A percentile compares a stretch with the other conserved stretches of the same genome.
Conservation (phyloP, 106 monocot species). For the Dioscorea alata region DNA sequence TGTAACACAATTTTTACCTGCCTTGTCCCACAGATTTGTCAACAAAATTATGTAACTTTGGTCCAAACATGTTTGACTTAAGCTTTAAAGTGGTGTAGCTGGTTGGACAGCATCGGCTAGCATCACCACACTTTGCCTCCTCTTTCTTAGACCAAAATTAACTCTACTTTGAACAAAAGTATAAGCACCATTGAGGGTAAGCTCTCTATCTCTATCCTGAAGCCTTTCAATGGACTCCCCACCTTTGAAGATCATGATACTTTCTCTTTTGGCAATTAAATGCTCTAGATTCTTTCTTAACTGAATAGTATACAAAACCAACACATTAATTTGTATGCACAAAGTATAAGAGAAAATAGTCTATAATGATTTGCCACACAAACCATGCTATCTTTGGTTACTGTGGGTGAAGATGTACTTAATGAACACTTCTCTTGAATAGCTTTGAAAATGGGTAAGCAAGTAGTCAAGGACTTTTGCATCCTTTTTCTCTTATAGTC, state of each 20-base stretch:
- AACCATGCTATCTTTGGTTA: slow-evolving; percentile 23
- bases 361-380: slow-evolving; percentile 15
- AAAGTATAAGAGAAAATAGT: slow-evolving; percentile 12
- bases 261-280: slow-evolving; percentile 42
- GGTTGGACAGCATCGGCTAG: slow-evolving; percentile 42
- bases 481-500: slow-evolving; percentile 41
- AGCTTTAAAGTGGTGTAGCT: slow-evolving; percentile 30
- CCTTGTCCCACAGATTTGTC: slow-evolving; percentile 17
- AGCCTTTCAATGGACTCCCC: slow-evolving; percentile 30
- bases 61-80: slow-evolving; percentile 34
- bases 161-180: slow-evolving; percentile 22
- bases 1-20: slow-evolving; percentile 43
- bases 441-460: slow-evolving; percentile 27
- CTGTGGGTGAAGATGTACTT: slow-evolving; percentile 17
- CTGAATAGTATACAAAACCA: slow-evolving; percentile 55
- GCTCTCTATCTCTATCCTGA: slow-evolving; percentile 24
- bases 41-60: slow-evolving; percentile 42
- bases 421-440: slow-evolving; percentile 28
- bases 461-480: slow-evolving; percentile 31
- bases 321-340: slow-evolving; percentile 26
- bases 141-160: slow-evolving; percentile 36
- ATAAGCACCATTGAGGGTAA: slow-evolving; percentile 15
- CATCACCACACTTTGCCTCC: slow-evolving; percentile 31
- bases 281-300: slow-evolving; percentile 59
- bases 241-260: slow-evolving; percentile 43